phyloP scores from a whole-genome alignment of 108 stramenopile genomes.

The Pseudonitzschia multiseries region DNA sequence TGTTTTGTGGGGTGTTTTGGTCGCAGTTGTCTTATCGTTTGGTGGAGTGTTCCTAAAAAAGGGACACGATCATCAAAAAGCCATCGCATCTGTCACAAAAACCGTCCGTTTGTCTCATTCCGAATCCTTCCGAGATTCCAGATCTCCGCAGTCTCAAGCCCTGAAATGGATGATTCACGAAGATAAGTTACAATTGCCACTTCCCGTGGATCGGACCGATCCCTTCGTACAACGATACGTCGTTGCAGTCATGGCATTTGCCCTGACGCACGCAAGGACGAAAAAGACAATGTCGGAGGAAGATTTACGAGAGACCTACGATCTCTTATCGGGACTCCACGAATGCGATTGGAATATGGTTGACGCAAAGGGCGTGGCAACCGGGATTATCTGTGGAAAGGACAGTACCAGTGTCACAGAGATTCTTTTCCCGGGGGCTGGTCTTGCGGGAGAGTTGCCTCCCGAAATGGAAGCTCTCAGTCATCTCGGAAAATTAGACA shows the following conservation, averaged over 20 bases:
- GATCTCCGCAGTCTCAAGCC: conserved; percentile 25
- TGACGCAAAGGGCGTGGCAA: background rate
- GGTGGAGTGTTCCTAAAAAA: background rate
- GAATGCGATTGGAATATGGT: conserved; percentile 28
- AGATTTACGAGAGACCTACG: background rate
- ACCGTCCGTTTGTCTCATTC: conserved; percentile 11
- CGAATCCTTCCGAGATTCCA: conserved; percentile 4
- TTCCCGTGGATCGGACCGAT: background rate
- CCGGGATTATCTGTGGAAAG: conserved; percentile 21
- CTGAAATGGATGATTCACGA: conserved; percentile 24
- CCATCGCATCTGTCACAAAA: background rate
- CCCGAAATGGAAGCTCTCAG: conserved; percentile 15
- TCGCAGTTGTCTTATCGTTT: background rate
- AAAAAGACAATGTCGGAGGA: background rate
- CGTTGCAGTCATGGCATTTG: conserved; percentile 19
- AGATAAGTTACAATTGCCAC: conserved; percentile 11
- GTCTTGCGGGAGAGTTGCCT: conserved; percentile 23
- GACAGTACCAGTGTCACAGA: conserved; percentile 4
- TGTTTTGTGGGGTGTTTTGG: background rate
- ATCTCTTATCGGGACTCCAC: conserved; percentile 17
- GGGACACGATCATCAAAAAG: background rate
- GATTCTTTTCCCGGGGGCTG: conserved; percentile 16
- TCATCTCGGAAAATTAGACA: conserved; percentile 9
- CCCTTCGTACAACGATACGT: conserved; percentile 32
- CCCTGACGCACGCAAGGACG: background rate